These are phyloP conservation scores for Nissolia schottii DNA, from an alignment of 306 rosid genomes.

Conservation along the genomic window DNA sequence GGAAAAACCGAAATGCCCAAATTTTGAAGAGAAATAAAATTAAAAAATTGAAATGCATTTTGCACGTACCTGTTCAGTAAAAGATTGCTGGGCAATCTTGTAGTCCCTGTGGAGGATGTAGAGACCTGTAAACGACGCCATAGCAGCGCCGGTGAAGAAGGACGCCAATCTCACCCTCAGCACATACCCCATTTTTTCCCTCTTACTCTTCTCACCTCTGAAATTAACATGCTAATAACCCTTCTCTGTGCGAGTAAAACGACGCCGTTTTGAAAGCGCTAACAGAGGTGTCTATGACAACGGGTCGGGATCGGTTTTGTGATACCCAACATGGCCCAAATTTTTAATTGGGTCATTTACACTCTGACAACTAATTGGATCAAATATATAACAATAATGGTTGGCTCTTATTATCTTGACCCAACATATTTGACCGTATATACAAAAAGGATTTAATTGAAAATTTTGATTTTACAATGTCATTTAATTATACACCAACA, in stretches of 20 bases:
- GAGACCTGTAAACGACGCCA: slow-evolving; percentile 69
- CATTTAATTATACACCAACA: no score
- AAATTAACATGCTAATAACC: neutral
- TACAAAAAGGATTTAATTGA: no score
- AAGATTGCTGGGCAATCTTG: slow-evolving; percentile 68
- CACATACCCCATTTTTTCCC: slow-evolving; percentile 70
- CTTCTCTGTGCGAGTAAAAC: neutral
- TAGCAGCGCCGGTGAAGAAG: slow-evolving; percentile 81
- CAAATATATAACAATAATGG: no score
- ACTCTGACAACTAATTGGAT: no score
- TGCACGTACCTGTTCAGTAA: slow-evolving; percentile 57
- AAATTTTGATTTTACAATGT: no score
- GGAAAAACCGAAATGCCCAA: neutral
- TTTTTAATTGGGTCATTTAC: no score
- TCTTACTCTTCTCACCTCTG: neutral
- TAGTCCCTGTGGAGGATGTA: slow-evolving; percentile 77
- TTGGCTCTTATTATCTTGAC: no score
- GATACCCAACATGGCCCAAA: no score
- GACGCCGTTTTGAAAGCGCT: neutral
- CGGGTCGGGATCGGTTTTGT: no score
- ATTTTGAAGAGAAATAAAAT: neutral
- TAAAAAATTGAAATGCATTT: neutral
- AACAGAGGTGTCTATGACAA: no score
- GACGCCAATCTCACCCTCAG: slow-evolving; percentile 83
- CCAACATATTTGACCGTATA: no score